Conservation (phyloP, 2,329 filamentous ascomycete species). For the Fusarium miscanthi region DNA sequence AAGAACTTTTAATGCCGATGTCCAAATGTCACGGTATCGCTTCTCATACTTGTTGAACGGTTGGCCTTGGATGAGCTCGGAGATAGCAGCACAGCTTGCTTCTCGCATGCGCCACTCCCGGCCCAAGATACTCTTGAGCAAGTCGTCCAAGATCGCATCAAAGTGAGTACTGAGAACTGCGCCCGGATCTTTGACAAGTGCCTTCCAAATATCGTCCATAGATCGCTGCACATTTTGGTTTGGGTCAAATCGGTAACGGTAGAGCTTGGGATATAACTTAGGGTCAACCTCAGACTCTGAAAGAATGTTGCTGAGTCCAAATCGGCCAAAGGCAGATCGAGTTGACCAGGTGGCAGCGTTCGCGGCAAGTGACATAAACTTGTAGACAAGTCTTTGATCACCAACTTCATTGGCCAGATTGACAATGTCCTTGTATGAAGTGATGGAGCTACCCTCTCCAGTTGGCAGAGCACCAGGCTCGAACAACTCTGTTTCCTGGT, state of each 20-base stretch:
- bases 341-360: conserved; percentile 98
- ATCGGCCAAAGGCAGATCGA: conserved; percentile 93
- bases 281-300: conserved; percentile 90
- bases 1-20: conserved; percentile 85
- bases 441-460: conserved; percentile 87
- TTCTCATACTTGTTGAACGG: conserved; percentile 81
- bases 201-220: conserved; percentile 98
- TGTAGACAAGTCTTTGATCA: conserved; percentile 95
- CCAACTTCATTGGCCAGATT: conserved; percentile 95
- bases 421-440: conserved; percentile 98
- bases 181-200: conserved; percentile 89
- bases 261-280: conserved; percentile 95
- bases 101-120: conserved; percentile 94
- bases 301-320: conserved; percentile 91
- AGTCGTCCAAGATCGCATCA: conserved; percentile 86
- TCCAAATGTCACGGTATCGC: conserved; percentile 88
- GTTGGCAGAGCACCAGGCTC: conserved; percentile 91
- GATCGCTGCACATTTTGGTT: conserved; percentile 92
- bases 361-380: conserved; percentile 96
- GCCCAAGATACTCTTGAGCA: conserved; percentile 86
- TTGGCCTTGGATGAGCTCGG: conserved; percentile 86
- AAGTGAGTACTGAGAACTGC: conserved; percentile 84
- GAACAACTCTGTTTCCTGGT: conserved; percentile 91
- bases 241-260: conserved; percentile 93
- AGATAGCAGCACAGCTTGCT: conserved; percentile 90